Base-by-base conservation (phyloP, 305 asterid species). In the Striga hermonthica region DNA sequence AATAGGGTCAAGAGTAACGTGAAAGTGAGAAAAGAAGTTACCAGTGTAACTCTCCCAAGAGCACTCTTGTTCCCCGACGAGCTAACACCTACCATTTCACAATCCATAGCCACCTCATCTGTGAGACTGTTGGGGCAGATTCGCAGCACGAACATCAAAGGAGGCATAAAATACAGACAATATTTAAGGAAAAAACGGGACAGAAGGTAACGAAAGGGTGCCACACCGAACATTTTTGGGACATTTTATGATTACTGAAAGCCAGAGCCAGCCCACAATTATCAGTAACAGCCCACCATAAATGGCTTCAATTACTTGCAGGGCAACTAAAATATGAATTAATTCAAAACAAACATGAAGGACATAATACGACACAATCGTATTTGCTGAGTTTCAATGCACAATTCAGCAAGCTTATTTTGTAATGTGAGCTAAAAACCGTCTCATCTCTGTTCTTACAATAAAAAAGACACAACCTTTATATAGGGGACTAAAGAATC, bases 21-120 rank as follows among this genome's bases (percentile, higher is more conserved):
- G 15, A 65, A 75, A 62, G 62, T 15, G 66, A 66, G 54, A 55
- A 71, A 22, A 22, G 31, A 22, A 22, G 31, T 34, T 91, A 91
- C 98, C 96, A 92, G 74, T 11, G 98, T 85, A 44, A 87, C 93
- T 58, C 97, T 82, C 72, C 89, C 98, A 75, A 91, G 95, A 65
- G 98, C 96, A 61, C 91, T 89, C 83, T 82, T 89, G 86, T 84
- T 89, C 39, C 95, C 93, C 11, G 69, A 53, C 41, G 81, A 76
- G 80, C 95, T 78, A 59, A 88, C 91, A 62, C 98, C 96, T 66
- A 91, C 98, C 98, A 91, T 91, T 82, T 91, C 98, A 64, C 98
- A 91, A 75, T 91, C 98, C 95, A 91, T 91, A 58, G 90, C 98
- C 64, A 91, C 59, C 71, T 31, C 83, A 73, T 89, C 80, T 56